These are phyloP conservation scores for Fusarium nurragi DNA, from an alignment of 2,329 filamentous ascomycete species.

Conservation along the genomic window DNA sequence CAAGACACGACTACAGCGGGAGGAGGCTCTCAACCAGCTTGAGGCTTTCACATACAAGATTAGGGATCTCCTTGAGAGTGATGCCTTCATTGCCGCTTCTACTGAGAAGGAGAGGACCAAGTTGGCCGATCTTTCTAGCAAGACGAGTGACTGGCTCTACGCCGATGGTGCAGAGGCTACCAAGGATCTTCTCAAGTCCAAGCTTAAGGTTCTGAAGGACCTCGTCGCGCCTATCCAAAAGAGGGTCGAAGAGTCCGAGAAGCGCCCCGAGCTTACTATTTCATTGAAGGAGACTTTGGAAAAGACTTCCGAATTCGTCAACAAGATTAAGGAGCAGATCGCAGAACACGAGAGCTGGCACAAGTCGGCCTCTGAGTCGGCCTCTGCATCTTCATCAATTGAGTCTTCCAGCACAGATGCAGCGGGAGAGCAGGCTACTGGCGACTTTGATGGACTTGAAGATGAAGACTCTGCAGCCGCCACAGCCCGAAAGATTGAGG, in stretches of 20 bases:
- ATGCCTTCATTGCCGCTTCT: constrained; percentile 76
- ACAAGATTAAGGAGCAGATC: constrained; percentile 76
- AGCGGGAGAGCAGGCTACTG: constrained; percentile 59
- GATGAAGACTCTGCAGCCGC: constrained; percentile 64
- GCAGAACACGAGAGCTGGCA: constrained; percentile 71
- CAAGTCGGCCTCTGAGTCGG: constrained; percentile 63
- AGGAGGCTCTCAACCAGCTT: constrained; percentile 91
- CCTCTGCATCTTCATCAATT: constrained; percentile 55
- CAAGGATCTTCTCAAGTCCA: constrained; percentile 77
- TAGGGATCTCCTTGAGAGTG: constrained; percentile 82
- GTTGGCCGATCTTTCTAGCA: constrained; percentile 74
- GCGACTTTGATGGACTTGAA: constrained; percentile 79
- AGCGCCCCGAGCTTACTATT: constrained; percentile 76
- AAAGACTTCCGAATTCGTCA: constrained; percentile 75
- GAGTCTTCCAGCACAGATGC: constrained; percentile 55
- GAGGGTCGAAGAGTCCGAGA: constrained; percentile 75
- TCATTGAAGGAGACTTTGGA: constrained; percentile 75
- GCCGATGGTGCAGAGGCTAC: constrained; percentile 81
- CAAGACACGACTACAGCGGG: constrained; percentile 75
- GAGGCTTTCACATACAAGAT: constrained; percentile 92
- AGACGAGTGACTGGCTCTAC: constrained; percentile 89
- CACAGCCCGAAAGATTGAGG: constrained; percentile 57
- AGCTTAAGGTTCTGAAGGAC: constrained; percentile 78
- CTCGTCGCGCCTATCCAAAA: constrained; percentile 81
- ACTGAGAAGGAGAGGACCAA: constrained; percentile 72